These are phyloP conservation scores for Dryadomyces quercivorus DNA, from an alignment of 2,329 filamentous ascomycete species.

Conservation along the genomic window DNA sequence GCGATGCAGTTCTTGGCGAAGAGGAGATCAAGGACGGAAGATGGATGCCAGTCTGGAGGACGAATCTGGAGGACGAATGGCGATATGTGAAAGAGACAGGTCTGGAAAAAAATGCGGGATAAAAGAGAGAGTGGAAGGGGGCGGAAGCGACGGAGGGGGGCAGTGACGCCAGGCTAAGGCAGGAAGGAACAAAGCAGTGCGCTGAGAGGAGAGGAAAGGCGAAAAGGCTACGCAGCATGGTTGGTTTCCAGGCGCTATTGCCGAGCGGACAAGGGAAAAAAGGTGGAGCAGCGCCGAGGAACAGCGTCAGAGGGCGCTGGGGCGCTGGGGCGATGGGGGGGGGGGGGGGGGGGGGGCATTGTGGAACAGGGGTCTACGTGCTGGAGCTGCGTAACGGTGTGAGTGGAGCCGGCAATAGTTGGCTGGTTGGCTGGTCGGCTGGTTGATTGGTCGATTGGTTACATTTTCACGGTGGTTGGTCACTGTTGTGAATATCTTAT, in stretches of 20 bases:
- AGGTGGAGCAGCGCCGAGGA: background rate
- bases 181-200: background rate
- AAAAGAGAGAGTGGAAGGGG: background rate
- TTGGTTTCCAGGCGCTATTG: too few relatives aligned
- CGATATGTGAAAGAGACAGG: background rate
- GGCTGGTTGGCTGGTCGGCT: too few relatives aligned
- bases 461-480: too few relatives aligned
- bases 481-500: too few relatives aligned
- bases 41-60: background rate
- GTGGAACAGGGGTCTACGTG: background rate
- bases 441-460: too few relatives aligned
- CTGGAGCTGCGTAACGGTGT: background rate
- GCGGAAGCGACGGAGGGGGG: background rate
- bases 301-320: background rate
- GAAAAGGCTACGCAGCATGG: background rate
- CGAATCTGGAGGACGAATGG: background rate
- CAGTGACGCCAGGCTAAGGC: background rate
- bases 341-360: too few relatives aligned
- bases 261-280: background rate
- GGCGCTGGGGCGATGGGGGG: too few relatives aligned
- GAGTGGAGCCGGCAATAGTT: background rate
- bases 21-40: background rate
- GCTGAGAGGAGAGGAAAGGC: background rate
- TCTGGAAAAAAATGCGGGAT: conserved; percentile 1
- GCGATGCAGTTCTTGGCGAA: conserved; percentile 3